A percentile compares a stretch with the other conserved stretches of the same genome.
phyloP scores from a whole-genome alignment of 257 asterid species.

The Mentha longifolia region DNA sequence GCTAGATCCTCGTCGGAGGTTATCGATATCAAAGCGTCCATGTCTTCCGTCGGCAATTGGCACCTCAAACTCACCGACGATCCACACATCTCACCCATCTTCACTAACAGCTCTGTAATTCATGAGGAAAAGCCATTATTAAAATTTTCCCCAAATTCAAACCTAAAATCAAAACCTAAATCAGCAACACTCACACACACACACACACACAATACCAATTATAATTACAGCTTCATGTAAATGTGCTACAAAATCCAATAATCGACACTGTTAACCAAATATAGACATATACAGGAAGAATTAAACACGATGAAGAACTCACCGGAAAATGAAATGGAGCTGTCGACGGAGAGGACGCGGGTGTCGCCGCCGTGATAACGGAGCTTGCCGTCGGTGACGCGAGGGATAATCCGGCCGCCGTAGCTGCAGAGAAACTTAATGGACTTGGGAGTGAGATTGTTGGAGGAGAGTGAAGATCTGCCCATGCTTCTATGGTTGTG shows the following conservation, averaged over 20 bases:
- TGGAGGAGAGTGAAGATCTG: conserved; percentile 42
- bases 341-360: conserved; percentile 75
- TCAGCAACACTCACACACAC: background rate
- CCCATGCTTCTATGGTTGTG: conserved; percentile 49
- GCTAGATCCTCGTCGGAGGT: conserved; percentile 80
- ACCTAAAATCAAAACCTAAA: conserved; percentile 3
- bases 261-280: background rate
- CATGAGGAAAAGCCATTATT: background rate
- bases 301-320: conserved; percentile 13
- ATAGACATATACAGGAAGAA: background rate
- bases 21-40: conserved; percentile 77
- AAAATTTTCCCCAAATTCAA: background rate
- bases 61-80: conserved; percentile 64
- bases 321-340: conserved; percentile 73
- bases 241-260: background rate
- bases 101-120: conserved; percentile 62
- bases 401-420: conserved; percentile 91
- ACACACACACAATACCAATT: background rate
- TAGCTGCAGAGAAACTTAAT: conserved; percentile 81
- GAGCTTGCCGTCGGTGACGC: conserved; percentile 85
- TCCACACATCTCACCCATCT: conserved; percentile 70
- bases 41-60: conserved; percentile 75
- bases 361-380: conserved; percentile 91
- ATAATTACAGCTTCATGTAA: background rate
- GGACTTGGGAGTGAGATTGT: conserved; percentile 40